Conservation (phyloP, 2,329 filamentous ascomycete species). For the Trichophyton verrucosum region DNA sequence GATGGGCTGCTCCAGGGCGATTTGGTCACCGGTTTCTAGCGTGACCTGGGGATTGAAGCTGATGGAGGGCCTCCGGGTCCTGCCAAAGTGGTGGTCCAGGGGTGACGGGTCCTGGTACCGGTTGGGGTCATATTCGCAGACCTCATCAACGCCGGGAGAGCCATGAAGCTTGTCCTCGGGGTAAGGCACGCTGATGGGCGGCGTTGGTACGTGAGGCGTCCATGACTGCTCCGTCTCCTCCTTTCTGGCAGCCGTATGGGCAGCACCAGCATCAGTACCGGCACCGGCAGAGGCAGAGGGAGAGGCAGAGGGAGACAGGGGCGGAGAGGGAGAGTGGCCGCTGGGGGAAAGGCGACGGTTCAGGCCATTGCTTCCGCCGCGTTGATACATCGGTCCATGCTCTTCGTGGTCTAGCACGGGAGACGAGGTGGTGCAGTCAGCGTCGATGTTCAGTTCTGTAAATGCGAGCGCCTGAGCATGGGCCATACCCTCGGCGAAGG, state of each 20-base stretch:
- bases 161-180: slow-evolving; percentile 21
- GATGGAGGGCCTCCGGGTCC: slow-evolving; percentile 30
- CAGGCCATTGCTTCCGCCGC: not conserved
- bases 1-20: slow-evolving; percentile 29
- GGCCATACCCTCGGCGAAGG: slow-evolving; percentile 10
- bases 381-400: slow-evolving; percentile 1
- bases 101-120: slow-evolving; percentile 28
- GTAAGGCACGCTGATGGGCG: slow-evolving; percentile 31
- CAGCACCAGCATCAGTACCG: not conserved
- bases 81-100: slow-evolving; percentile 29
- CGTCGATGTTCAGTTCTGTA: slow-evolving; percentile 7
- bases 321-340: not conserved
- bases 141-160: slow-evolving; percentile 15
- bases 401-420: not conserved
- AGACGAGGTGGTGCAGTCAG: slow-evolving; percentile 4
- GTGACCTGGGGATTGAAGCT: slow-evolving; percentile 32
- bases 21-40: slow-evolving; percentile 29
- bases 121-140: slow-evolving; percentile 20
- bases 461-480: slow-evolving; percentile 9
- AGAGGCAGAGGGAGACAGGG: not conserved
- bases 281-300: not conserved
- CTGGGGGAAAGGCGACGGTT: not conserved
- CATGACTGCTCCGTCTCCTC: slow-evolving; percentile 1
- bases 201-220: slow-evolving; percentile 9
- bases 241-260: not conserved